Evolutionary conservation across 306 rosid species (phyloP), one percentile per base, ranked within the genome.

Genomic region (Potentilla sterilis): DNA sequence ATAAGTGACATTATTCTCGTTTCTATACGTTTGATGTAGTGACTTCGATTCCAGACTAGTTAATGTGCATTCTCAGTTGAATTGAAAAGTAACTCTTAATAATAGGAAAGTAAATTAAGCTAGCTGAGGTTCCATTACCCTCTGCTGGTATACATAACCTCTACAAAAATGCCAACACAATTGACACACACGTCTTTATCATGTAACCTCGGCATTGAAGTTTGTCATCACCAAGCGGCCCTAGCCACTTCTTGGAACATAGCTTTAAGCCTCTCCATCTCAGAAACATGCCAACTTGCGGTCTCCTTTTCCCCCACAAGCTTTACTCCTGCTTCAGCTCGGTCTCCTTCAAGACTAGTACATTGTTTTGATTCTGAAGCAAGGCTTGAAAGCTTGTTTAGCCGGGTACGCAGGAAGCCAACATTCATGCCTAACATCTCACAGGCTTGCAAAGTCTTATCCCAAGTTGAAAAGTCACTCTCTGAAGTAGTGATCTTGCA

Each of bases 341-440:
- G 61, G 28, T 81, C 79, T 37, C 83, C 54, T 41, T 61, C 76
- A 65, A 75, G 57, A 68, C 9, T 68, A 16, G 28, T 71, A 38
- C 52, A 78, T 69, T 68, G 85, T 77, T 43, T 67, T 19, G 71
- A 77, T 71, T 77, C 78, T 12, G 55, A 40, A 71, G 83, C 79
- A 67, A 86, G 61, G 42, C 47, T 48, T 48, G 66, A 15, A 34
- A 90, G 91, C 58, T 58, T 71, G 42, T 72, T 51, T 21, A 88
- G 83, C 74, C 90, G 86, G 70, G 21, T 35, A 24, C 66, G 73
- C 69, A 90, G 79, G 76, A 90, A 88, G 6, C 78, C 63, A 2
- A 87, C 78, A 3, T 85, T 83, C 91, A 90, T 85, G 21, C 93
- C 91, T 69, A 87, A 44, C 38, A 15, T 76, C 70, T 82, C 87